Conservation (phyloP, 1,139 yeast species). For the Zygosaccharomyces sapae region DNA sequence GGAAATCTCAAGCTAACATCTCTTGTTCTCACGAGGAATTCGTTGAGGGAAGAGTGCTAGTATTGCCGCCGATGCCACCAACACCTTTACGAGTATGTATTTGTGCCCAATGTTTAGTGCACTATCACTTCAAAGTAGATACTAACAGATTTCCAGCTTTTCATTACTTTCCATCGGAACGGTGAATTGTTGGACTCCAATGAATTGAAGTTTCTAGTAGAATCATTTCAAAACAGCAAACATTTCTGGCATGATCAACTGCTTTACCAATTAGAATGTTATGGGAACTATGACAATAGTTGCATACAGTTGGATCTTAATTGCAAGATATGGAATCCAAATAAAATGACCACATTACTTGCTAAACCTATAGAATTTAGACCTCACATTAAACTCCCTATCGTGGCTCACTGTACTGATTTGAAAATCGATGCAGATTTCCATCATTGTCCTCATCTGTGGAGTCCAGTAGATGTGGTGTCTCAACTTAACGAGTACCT, state of each 20-base stretch:
- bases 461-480: background rate
- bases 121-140: background rate
- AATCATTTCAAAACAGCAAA: conserved; percentile 1
- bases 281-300: background rate
- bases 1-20: conserved; percentile 4
- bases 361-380: conserved; percentile 16
- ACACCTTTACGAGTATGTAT: conserved; percentile 12
- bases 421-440: conserved; percentile 12
- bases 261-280: conserved; percentile 8
- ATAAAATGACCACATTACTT: conserved; percentile 16
- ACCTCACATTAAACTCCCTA: conserved; percentile 7
- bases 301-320: conserved; percentile 8
- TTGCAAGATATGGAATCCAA: conserved; percentile 20
- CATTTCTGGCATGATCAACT: conserved; percentile 18
- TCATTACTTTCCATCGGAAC: conserved; percentile 3
- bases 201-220: conserved; percentile 1
- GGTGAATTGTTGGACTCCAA: background rate
- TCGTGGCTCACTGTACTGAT: conserved; percentile 9
- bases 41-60: conserved; percentile 1
- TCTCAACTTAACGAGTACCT: conserved; percentile 28
- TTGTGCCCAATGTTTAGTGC: background rate
- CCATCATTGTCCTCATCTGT: background rate
- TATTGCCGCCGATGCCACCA: conserved; percentile 17
- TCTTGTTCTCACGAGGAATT: conserved; percentile 3
- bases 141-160: conserved; percentile 4